phyloP scores from a whole-genome alignment of 2,329 filamentous ascomycete species.

The Herpotrichia juniperi region DNA sequence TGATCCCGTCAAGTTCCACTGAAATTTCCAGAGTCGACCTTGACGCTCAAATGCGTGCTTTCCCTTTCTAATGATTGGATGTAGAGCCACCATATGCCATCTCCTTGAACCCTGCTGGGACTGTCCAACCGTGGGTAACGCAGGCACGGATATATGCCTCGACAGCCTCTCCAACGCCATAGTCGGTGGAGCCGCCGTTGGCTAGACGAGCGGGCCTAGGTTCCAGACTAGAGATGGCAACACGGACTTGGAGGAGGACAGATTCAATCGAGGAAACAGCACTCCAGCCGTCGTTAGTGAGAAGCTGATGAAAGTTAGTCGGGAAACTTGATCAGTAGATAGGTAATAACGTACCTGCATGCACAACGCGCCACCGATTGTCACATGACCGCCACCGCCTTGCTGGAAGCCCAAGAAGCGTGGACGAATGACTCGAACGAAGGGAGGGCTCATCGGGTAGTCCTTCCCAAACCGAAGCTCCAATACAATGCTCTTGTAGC shows the following conservation, averaged over 20 bases:
- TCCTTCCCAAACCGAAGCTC: slow-evolving; percentile 81
- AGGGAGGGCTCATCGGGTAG: slow-evolving; percentile 81
- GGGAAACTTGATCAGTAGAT: neutral
- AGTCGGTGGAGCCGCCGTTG: slow-evolving; percentile 53
- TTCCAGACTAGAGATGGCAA: slow-evolving; percentile 74
- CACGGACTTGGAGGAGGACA: slow-evolving; percentile 78
- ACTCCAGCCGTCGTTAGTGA: slow-evolving; percentile 85
- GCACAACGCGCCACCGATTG: slow-evolving; percentile 79
- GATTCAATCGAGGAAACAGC: slow-evolving; percentile 76
- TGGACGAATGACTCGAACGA: slow-evolving; percentile 81
- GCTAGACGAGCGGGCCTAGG: slow-evolving; percentile 75
- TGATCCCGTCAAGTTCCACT: too few relatives aligned
- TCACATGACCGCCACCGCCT: slow-evolving; percentile 87
- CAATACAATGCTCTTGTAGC: slow-evolving; percentile 72
- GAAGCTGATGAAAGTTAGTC: slow-evolving; percentile 57
- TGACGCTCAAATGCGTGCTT: neutral
- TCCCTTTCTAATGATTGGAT: neutral
- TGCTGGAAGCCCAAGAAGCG: slow-evolving; percentile 73
- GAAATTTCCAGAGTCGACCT: neutral
- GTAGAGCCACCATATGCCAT: slow-evolving; percentile 48
- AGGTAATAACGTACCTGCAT: slow-evolving; percentile 60
- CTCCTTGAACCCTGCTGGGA: slow-evolving; percentile 67
- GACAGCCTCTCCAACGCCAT: slow-evolving; percentile 72
- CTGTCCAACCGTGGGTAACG: slow-evolving; percentile 71
- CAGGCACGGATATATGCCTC: slow-evolving; percentile 76